Percentiles rank a stretch among this genome's conserved stretches.
Conservation (phyloP, 2,329 filamentous ascomycete genomes). For the Rasamsonia emersonii region DNA sequence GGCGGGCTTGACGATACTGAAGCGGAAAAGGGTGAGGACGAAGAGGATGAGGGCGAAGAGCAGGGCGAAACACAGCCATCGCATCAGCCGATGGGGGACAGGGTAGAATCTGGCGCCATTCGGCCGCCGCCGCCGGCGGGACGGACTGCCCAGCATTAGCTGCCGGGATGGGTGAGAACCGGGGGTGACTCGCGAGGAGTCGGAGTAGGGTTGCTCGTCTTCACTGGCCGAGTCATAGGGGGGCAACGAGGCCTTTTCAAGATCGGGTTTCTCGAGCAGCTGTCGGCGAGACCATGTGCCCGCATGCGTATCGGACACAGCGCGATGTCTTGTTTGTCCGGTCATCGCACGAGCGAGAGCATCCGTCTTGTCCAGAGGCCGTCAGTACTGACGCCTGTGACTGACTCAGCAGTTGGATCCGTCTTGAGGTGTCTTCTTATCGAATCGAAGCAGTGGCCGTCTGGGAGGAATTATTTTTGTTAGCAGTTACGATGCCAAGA, state of each 20-base stretch:
- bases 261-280: constrained; percentile 6
- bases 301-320: constrained; percentile 15
- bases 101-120: constrained; percentile 43
- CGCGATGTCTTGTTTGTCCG: too few species aligned
- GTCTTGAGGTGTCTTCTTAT: too few species aligned
- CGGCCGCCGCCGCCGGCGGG: constrained; percentile 26
- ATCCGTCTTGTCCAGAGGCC: too few species aligned
- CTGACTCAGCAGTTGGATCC: too few species aligned
- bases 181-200: constrained; percentile 46
- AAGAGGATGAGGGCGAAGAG: constrained; percentile 64
- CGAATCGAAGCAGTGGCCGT: too few species aligned
- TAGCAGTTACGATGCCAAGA: too few species aligned
- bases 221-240: constrained; percentile 15
- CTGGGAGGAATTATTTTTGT: too few species aligned
- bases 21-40: constrained; percentile 64
- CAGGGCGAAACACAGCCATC: constrained; percentile 68
- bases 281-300: constrained; percentile 6
- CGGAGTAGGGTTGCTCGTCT: constrained; percentile 34
- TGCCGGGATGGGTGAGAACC: constrained; percentile 23
- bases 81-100: constrained; percentile 62
- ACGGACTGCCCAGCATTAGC: constrained; percentile 30
- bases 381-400: too few species aligned
- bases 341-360: too few species aligned
- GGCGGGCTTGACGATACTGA: constrained; percentile 48
- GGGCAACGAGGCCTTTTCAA: constrained; percentile 7